Evolutionary conservation across 129 eudicot species (phyloP), one percentile per base, ranked within the genome.

Genomic region (Escallonia herrerae): DNA sequence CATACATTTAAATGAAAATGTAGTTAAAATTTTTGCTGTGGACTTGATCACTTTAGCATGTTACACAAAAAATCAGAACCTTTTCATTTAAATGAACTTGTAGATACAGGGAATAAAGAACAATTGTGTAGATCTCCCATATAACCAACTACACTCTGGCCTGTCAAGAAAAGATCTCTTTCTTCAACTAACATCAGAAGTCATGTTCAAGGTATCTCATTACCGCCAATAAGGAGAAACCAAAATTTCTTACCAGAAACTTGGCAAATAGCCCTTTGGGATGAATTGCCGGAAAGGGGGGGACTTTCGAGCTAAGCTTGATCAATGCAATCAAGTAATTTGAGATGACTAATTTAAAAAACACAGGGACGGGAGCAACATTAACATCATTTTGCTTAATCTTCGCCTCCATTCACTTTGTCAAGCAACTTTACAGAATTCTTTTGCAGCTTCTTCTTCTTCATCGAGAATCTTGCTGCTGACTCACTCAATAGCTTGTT

Each of bases 401-500:
- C 39, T 64, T 53, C 62, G 8, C 43, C 65, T 65, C 40, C 68
- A 48, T 33, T 63, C 64, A 43, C 7, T 46, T 44, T 72, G 56
- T 39, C 63, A 40, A 62, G 46, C 59, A 40, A 40, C 68, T 70
- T 75, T n/a, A 57, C 58, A 14, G 75, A 53, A 60, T n/a, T 10
- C 72, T 48, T 65, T n/a, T 63, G n/a, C 7, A 44, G 3, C 52
- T 43, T 9, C 73, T 73, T 73, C 74, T 79, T 85, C 69, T 86
- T 87, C 66, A 45, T 65, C 8, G 91, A 85, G 81, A 88, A 91
- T 68, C 76, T 77, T 44, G 76, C 91, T 41, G 83, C 66, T 5
- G 98, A 91, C 63, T 81, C 87, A 75, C 85, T 83, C 63, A 85
- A 72, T 5, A 91, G 84, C 83, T 88, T 88, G 77, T 85, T 91